phyloP scores from a whole-genome alignment of 352 stramenopile genomes.

The Phytopythium litorale region DNA sequence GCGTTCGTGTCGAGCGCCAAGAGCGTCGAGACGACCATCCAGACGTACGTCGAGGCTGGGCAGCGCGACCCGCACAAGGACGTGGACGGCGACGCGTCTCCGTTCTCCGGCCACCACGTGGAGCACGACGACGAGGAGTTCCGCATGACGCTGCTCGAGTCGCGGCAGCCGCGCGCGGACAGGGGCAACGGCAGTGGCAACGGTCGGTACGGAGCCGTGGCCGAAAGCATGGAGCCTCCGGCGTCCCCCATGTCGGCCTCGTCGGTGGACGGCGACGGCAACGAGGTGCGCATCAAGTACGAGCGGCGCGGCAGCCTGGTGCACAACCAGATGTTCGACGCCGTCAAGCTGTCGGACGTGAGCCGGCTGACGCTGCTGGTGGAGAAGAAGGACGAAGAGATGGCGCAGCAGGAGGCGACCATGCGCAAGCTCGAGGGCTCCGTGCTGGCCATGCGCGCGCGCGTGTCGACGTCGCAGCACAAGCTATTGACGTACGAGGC shows the following conservation, averaged over 20 bases:
- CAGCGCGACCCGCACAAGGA: slow-evolving; percentile 25
- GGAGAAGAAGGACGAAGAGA: slow-evolving; percentile 66
- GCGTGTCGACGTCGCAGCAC: slow-evolving; percentile 57
- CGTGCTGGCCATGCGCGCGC: slow-evolving; percentile 62
- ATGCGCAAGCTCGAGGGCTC: slow-evolving; percentile 70
- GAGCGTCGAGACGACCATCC: slow-evolving; percentile 56
- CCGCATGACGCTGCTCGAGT: slow-evolving; percentile 48
- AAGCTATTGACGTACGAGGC: slow-evolving; percentile 64
- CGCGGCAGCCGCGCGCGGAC: slow-evolving; percentile 15
- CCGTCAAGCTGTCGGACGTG: slow-evolving; percentile 68
- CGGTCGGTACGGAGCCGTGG: not conserved
- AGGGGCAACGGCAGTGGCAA: not conserved
- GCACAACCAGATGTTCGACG: slow-evolving; percentile 81
- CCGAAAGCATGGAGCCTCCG: not conserved
- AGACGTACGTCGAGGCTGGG: slow-evolving; percentile 52
- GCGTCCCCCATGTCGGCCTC: slow-evolving; percentile 21
- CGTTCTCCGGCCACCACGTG: slow-evolving; percentile 19
- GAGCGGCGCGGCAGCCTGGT: slow-evolving; percentile 59
- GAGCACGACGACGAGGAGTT: slow-evolving; percentile 49
- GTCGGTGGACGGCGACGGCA: slow-evolving; percentile 43
- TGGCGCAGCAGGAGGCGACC: slow-evolving; percentile 53
- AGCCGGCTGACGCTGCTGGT: slow-evolving; percentile 64
- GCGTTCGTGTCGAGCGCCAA: slow-evolving; percentile 80
- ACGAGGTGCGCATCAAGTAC: slow-evolving; percentile 71
- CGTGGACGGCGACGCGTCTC: slow-evolving; percentile 25